These are phyloP conservation scores for Mitragyna speciosa DNA, from an alignment of 257 asterid species.

Conservation along the genomic window DNA sequence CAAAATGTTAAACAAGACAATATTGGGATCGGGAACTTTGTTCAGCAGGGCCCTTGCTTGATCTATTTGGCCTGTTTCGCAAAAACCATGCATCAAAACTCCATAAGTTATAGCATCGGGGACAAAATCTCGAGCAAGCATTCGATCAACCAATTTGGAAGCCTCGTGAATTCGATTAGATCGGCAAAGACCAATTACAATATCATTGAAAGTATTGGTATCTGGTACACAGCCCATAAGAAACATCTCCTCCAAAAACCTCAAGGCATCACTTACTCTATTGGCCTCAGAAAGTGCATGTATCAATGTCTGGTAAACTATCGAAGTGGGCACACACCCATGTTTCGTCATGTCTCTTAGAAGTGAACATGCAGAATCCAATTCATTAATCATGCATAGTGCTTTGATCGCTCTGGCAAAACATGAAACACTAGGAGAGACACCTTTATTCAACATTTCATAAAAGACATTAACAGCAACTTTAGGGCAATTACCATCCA, in stretches of 20 bases:
- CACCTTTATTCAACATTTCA: constrained; percentile 80
- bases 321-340: constrained; percentile 87
- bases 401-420: constrained; percentile 79
- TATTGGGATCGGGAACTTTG: constrained; percentile 62
- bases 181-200: constrained; percentile 72
- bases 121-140: constrained; percentile 65
- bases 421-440: constrained; percentile 72
- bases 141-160: constrained; percentile 84
- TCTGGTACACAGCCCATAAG: constrained; percentile 90
- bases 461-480: constrained; percentile 86
- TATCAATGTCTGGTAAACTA: constrained; percentile 81
- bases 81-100: constrained; percentile 70
- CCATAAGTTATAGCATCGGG: constrained; percentile 87
- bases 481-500: constrained; percentile 77
- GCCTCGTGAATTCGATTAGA: constrained; percentile 78
- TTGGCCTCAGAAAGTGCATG: constrained; percentile 57
- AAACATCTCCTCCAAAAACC: constrained; percentile 90
- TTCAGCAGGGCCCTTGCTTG: constrained; percentile 59
- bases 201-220: constrained; percentile 78
- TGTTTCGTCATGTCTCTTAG: constrained; percentile 94
- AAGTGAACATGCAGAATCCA: constrained; percentile 79
- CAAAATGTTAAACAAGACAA: constrained; percentile 60
- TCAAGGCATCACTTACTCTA: constrained; percentile 74
- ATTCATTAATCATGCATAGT: constrained; percentile 65
- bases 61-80: constrained; percentile 65